phyloP scores from a whole-genome alignment of 805 yeast genomes.

The Metahyphopichia silvanorum region DNA sequence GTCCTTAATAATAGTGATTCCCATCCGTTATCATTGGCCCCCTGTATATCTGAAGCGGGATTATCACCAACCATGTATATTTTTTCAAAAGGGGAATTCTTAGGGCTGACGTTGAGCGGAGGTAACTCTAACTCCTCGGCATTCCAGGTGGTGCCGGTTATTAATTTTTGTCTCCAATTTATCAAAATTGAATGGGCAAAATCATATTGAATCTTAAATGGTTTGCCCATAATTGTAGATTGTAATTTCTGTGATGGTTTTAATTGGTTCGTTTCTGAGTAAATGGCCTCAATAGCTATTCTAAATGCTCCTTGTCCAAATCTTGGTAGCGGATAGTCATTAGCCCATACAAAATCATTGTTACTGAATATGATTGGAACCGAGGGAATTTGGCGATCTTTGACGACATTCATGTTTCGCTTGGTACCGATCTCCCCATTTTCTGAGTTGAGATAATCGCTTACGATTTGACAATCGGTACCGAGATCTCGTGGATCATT shows the following conservation, averaged over 20 bases:
- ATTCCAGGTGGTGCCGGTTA: constrained; percentile 8
- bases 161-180: constrained; percentile 45
- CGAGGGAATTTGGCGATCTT: constrained; percentile 38
- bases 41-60: constrained; percentile 88
- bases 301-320: constrained; percentile 92
- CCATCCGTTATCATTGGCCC: constrained; percentile 90
- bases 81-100: constrained; percentile 38
- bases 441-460: constrained; percentile 65
- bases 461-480: constrained; percentile 73
- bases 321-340: constrained; percentile 70
- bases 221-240: constrained; percentile 74
- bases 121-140: constrained; percentile 36
- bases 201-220: constrained; percentile 73
- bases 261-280: constrained; percentile 51
- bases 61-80: constrained; percentile 97
- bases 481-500: constrained; percentile 90
- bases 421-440: constrained; percentile 64
- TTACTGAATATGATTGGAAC: constrained; percentile 79
- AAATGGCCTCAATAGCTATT: constrained; percentile 57
- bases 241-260: constrained; percentile 32
- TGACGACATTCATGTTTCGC: constrained; percentile 22
- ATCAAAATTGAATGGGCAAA: constrained; percentile 74
- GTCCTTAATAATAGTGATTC: constrained; percentile 78
- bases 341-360: constrained; percentile 85
- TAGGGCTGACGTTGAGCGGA: constrained; percentile 37